Evolutionary conservation across 768 basidiomycete species (phyloP).

Genomic region (Russula ochroleuca): DNA sequence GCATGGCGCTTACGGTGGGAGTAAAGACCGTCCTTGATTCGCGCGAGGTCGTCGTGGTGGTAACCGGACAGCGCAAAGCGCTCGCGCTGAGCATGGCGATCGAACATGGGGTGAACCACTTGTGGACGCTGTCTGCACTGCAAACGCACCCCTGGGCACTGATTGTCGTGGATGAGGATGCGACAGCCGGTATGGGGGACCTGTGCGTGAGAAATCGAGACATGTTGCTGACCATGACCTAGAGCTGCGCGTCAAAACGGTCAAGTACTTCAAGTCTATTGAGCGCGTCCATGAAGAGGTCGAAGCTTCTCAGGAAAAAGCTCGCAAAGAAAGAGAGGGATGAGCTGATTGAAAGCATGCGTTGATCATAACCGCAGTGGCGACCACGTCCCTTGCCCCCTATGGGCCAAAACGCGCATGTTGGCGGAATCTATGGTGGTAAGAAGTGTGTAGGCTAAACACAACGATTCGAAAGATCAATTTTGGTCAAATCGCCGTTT

Average conservation of each 20-base stretch:
- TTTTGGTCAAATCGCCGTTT: background rate
- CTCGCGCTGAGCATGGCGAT: slow-evolving; percentile 85
- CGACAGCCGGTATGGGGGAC: slow-evolving; percentile 60
- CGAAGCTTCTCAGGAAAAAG: slow-evolving; percentile 52
- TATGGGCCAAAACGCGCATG: background rate
- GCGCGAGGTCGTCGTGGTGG: slow-evolving; percentile 80
- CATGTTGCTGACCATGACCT: background rate
- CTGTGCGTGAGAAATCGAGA: background rate
- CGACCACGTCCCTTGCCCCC: background rate
- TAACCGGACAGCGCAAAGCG: slow-evolving; percentile 79
- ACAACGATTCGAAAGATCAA: background rate
- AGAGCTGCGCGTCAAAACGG: slow-evolving; percentile 87
- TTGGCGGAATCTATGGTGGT: background rate
- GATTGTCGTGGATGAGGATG: slow-evolving; percentile 86
- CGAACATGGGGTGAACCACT: slow-evolving; percentile 87
- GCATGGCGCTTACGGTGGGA: slow-evolving; percentile 88
- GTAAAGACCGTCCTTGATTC: slow-evolving; percentile 83
- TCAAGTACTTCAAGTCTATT: slow-evolving; percentile 89
- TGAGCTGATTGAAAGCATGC: slow-evolving; percentile 4
- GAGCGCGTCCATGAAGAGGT: slow-evolving; percentile 84
- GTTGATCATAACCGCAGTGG: slow-evolving; percentile 3
- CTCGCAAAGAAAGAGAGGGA: slow-evolving; percentile 41
- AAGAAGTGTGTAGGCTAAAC: background rate
- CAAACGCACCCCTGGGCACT: slow-evolving; percentile 86
- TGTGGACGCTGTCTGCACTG: slow-evolving; percentile 85